Conservation (phyloP, 345 rosid genomes). For the Brassica napus region Da-Ae NC_063450.1:46116001-46116500, state of each 20-base stretch:
- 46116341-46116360: slow-evolving; percentile 60
- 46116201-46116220: slow-evolving; percentile 66
- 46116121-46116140: slow-evolving; percentile 3
- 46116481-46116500: slow-evolving; percentile 56
- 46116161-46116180: slow-evolving; percentile 42
- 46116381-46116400: slow-evolving; percentile 69
- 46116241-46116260: slow-evolving; percentile 50
- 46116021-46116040: slow-evolving; percentile 5
- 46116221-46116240: slow-evolving; percentile 64
- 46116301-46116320: slow-evolving; percentile 69
- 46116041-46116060: slow-evolving; percentile 24
- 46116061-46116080: slow-evolving; percentile 21
- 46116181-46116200: slow-evolving; percentile 69
- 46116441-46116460: slow-evolving; percentile 81
- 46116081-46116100: slow-evolving; percentile 21
- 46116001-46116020: background rate
- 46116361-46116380: slow-evolving; percentile 65
- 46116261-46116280: slow-evolving; percentile 67
- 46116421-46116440: slow-evolving; percentile 65
- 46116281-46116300: slow-evolving; percentile 74
- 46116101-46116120: slow-evolving; percentile 30
- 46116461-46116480: slow-evolving; percentile 61
- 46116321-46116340: slow-evolving; percentile 54
- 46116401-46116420: slow-evolving; percentile 74
- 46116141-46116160: slow-evolving; percentile 44